A percentile compares a stretch with the other conserved stretches of the same genome.
Conservation (phyloP, 441 rosid genomes). For the Gossypium gossypioides region DNA sequence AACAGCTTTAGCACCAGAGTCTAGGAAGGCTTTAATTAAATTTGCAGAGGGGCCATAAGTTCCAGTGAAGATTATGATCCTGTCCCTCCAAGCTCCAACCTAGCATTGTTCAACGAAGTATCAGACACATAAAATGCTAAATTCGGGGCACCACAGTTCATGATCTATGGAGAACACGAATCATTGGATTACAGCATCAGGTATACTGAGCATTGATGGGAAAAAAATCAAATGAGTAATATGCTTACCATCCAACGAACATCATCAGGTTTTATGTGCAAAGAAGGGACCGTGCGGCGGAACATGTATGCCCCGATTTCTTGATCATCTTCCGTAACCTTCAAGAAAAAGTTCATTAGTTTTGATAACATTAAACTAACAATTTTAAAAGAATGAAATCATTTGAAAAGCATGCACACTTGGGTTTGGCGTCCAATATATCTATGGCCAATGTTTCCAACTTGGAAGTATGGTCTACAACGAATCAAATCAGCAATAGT, state of each 20-base stretch:
- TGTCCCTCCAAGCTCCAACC: constrained; percentile 97
- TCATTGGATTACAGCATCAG: not conserved
- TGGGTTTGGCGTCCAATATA: constrained; percentile 89
- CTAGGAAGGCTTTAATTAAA: constrained; percentile 68
- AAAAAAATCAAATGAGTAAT: constrained; percentile 3
- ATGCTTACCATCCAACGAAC: constrained; percentile 84
- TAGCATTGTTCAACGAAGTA: constrained; percentile 16
- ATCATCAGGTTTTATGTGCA: constrained; percentile 71
- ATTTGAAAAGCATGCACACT: constrained; percentile 26
- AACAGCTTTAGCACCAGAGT: constrained; percentile 85
- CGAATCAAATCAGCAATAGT: constrained; percentile 64
- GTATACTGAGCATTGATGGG: not conserved
- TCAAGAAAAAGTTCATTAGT: constrained; percentile 16
- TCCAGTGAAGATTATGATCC: constrained; percentile 79
- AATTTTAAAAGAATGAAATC: not conserved
- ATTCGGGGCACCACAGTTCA: not conserved
- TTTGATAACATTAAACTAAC: not conserved
- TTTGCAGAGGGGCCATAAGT: constrained; percentile 61
- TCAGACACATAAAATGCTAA: not conserved
- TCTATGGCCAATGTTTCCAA: constrained; percentile 76
- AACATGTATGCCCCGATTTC: constrained; percentile 89
- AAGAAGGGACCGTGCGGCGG: constrained; percentile 78
- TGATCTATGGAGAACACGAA: not conserved
- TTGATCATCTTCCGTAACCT: constrained; percentile 94
- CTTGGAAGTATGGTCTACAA: constrained; percentile 66